Evolutionary conservation across 2,329 filamentous ascomycete species (phyloP).

Genomic region (Aspergillus uvarum): DNA sequence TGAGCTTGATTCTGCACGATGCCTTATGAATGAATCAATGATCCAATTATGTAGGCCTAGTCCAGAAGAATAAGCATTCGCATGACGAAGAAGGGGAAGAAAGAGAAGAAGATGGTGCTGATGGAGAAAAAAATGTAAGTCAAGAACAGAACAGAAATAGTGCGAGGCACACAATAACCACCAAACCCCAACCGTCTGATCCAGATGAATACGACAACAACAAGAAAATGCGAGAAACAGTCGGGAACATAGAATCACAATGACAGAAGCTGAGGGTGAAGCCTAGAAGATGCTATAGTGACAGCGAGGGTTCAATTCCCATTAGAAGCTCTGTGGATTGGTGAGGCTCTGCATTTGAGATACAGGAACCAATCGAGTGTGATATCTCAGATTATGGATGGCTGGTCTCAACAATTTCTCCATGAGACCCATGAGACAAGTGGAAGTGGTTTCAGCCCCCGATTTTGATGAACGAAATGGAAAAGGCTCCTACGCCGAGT

Average conservation of each 20-base stretch:
- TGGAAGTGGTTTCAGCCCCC: not conserved
- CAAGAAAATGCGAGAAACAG: not conserved
- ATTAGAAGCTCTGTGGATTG: not conserved
- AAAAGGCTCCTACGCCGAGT: conserved; percentile 7
- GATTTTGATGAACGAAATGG: not conserved
- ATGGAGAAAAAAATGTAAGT: not conserved
- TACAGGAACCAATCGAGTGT: not conserved
- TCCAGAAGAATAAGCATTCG: not conserved
- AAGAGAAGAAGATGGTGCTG: not conserved
- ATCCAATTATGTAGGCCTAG: not conserved
- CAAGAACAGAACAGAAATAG: not conserved
- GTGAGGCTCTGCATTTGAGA: not conserved
- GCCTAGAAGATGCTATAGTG: not conserved
- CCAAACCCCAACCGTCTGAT: not conserved
- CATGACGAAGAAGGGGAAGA: not conserved
- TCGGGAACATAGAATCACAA: not conserved
- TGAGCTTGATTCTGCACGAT: not conserved
- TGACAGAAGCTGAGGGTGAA: no score
- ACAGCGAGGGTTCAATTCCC: not conserved
- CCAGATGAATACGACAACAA: not conserved
- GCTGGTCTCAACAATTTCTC: not conserved
- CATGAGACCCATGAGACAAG: not conserved
- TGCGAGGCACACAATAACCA: not conserved
- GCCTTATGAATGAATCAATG: not conserved
- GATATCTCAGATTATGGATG: not conserved